Evolutionary conservation across 1,139 yeast genomes (phyloP), one percentile per base, ranked within the genome.

Genomic region (Debaryomycetaceae sp.): DNA sequence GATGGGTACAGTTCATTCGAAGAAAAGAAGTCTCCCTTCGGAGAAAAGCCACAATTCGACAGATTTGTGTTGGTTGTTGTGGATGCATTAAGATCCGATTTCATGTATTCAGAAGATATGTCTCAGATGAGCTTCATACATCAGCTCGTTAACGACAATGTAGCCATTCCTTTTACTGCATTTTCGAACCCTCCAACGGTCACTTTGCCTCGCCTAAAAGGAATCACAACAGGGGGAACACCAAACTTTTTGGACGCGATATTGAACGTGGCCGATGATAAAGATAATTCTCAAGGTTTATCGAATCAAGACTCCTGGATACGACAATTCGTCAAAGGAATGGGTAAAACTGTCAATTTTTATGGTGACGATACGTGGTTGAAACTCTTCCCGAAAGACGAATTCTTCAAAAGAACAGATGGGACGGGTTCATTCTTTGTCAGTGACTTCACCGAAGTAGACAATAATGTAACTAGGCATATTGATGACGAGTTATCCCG

Each of bases 341-440:
- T 68, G 30, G 77, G 76, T 54, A 75, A 66, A 43, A 51, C 42
- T 0, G 70, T 93, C 36, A 85, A 89, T 57, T 89, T 93, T 78
- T 93, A 80, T 68, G 99, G 99, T 24, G 99, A 93, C 63, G 99
- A 93, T 60, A 93, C 99, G 1, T 95, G 99, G 99, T 67, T 91
- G 52, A 91, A 90, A 59, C 72, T 93, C 40, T 95, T 90, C 54
- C 75, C 75, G 1, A 93, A 93, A 0, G 70, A 66, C 4, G 58
- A 58, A 17, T 74, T 75, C 52, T 91, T 93, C 58, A 71, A 72
- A 27, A 72, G 76, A 45, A 67, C 63, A 22, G 99, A 93, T 41
- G 99, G 99, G 1, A 93, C 99, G 0, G 84, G 87, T 41, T 88
- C 97, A 41, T 95, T 93, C 59, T 93, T 87, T 60, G 99, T 95